Evolutionary conservation across 371 early-diverging fungal genomes (phyloP).

Genomic region (Rhizomucor miehei): DNA sequence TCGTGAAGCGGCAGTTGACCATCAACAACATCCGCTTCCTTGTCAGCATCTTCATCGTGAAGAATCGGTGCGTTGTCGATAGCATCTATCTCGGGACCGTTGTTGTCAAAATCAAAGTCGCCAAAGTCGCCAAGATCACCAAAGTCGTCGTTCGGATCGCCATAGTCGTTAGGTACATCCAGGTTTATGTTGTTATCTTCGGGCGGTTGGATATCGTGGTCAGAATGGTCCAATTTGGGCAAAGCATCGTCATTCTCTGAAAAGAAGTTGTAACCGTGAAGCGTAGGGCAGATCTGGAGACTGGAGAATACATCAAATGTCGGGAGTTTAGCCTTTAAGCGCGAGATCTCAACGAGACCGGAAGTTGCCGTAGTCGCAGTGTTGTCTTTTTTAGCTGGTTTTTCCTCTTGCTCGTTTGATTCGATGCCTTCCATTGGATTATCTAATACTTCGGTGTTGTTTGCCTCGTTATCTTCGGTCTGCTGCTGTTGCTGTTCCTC

Average conservation of each 20-base stretch:
- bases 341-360: constrained; percentile 19
- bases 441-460: background rate
- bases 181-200: constrained; percentile 6
- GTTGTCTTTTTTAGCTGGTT: background rate
- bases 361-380: constrained; percentile 8
- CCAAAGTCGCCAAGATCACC: constrained; percentile 1
- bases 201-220: constrained; percentile 6
- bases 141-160: constrained; percentile 18
- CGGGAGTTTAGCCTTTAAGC: constrained; percentile 53
- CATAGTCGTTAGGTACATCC: constrained; percentile 15
- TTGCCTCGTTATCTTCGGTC: background rate
- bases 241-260: constrained; percentile 39
- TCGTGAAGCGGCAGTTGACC: constrained; percentile 19
- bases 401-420: constrained; percentile 1
- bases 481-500: constrained; percentile 1
- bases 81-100: constrained; percentile 15
- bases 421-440: background rate
- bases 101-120: constrained; percentile 16
- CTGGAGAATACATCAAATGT: constrained; percentile 39
- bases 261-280: constrained; percentile 61
- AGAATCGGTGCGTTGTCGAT: constrained; percentile 11
- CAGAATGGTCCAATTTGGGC: constrained; percentile 20
- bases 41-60: constrained; percentile 22
- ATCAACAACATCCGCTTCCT: constrained; percentile 22
- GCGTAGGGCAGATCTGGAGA: constrained; percentile 65